Conservation (phyloP, 768 basidiomycete genomes). For the Plicaturopsis crispa region DNA sequence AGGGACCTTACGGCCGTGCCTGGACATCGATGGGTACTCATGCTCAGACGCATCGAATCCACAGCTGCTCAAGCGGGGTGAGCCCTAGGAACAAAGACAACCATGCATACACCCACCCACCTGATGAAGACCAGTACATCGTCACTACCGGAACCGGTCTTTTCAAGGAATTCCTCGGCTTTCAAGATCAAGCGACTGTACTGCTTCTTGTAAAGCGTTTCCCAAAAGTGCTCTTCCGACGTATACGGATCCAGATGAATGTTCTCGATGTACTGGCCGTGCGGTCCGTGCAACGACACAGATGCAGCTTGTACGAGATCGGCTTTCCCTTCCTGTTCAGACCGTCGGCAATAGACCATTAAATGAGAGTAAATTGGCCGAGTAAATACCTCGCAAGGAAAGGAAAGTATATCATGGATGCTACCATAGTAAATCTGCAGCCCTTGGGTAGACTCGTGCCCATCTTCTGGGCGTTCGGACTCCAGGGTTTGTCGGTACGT, state of each 20-base stretch:
- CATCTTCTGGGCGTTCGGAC: constrained; percentile 29
- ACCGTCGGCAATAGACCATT: too few relatives aligned
- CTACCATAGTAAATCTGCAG: constrained; percentile 82
- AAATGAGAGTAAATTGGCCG: constrained; percentile 1
- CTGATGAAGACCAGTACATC: constrained; percentile 85
- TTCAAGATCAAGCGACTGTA: constrained; percentile 54
- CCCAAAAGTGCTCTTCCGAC: constrained; percentile 70
- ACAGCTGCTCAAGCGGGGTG: constrained; percentile 42
- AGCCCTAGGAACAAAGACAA: background rate
- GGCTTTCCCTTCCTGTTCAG: constrained; percentile 69
- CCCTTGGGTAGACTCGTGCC: constrained; percentile 29
- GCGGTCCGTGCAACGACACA: constrained; percentile 64
- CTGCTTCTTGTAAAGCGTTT: constrained; percentile 58
- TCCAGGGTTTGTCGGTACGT: constrained; percentile 65
- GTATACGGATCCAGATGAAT: constrained; percentile 73
- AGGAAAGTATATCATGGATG: constrained; percentile 89
- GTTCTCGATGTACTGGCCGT: constrained; percentile 86
- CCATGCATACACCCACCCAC: constrained; percentile 28
- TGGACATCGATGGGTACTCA: constrained; percentile 85
- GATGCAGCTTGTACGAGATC: constrained; percentile 83
- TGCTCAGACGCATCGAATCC: constrained; percentile 96
- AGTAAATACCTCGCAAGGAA: constrained; percentile 73
- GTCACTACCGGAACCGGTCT: constrained; percentile 55
- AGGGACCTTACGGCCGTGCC: constrained; percentile 87
- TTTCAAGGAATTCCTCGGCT: constrained; percentile 64